These are phyloP conservation scores for Microstegium vimineum DNA, from an alignment of 176 grass and related monocot species.

Conservation along the genomic window DNA sequence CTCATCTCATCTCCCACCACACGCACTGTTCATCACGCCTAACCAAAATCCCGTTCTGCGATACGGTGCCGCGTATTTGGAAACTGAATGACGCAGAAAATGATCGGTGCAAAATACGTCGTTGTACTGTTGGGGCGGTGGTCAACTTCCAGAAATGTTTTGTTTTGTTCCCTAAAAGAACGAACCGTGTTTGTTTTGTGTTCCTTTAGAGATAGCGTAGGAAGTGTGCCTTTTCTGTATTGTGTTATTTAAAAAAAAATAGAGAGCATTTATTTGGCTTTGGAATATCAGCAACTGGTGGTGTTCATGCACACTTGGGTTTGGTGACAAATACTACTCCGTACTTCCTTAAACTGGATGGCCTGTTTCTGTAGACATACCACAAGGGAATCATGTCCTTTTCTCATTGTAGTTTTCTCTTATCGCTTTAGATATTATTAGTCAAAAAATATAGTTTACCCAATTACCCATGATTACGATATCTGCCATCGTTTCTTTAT, in stretches of 20 bases:
- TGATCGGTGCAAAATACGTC: background rate
- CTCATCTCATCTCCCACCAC: background rate
- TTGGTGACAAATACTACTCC: background rate
- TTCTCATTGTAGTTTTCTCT: background rate
- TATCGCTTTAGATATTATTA: background rate
- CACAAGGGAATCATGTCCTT: background rate
- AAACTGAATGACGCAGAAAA: background rate
- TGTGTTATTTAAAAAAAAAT: too few species aligned
- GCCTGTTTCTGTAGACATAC: background rate
- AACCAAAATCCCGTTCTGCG: background rate
- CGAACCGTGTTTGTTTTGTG: background rate
- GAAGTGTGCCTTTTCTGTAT: background rate
- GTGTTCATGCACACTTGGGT: constrained; percentile 3
- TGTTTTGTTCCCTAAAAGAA: background rate
- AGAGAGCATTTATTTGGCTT: background rate
- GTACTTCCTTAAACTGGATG: too few species aligned
- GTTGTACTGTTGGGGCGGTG: background rate
- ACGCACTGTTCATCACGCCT: constrained; percentile 1
- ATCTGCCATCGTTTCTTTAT: background rate
- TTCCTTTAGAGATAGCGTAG: background rate
- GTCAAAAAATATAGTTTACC: background rate
- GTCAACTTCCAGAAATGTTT: constrained; percentile 32
- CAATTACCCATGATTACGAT: background rate
- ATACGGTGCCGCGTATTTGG: background rate
- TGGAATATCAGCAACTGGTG: background rate